Evolutionary conservation across 257 asterid species (phyloP), one percentile per base, ranked within the genome.

Genomic region (Anisodus acutangulus): DNA sequence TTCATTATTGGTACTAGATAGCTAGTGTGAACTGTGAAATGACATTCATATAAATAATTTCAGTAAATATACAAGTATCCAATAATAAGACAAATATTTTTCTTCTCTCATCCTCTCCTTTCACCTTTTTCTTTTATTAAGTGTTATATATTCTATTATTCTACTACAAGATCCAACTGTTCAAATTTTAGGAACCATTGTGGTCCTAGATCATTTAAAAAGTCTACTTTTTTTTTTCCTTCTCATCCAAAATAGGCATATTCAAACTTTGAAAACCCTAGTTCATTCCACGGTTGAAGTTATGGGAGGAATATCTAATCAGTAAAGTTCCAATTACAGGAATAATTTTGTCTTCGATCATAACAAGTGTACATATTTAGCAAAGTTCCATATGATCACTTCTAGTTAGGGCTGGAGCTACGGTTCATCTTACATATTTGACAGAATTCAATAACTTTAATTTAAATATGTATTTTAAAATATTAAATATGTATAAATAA

Each of bases 61-160:
- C 35, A 31, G 49, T 49, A 6, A 22, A 37, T 47, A 0, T 22
- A 12, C 10, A 74, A 49, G 2, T 49, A 49, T 76, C 26, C 12
- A 49, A 22, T 76, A 76, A 76, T 22, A 76, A 76, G 80, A 49
- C 62, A 74, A 76, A 49, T 51, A 47, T 51, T 74, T 74, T 51
- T 51, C 8, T 11, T 22, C 63, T 49, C 47, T 51, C 62, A 49
- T 74, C 22, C 43, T 12, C 41, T 11, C 62, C 35, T 47, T 49
- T 22, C 80, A 72, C 41, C 19, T 47, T 72, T 12, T 49, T 12
- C 81, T 19, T 76, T 76, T 74, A 11, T 26, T 5, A 19, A 45
- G 39, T 67, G 35, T 31, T 31, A 31, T 31, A 1, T 31, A 31
- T 31, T 31, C 26, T 22, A 22, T 22, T 22, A 22, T 22, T 22